Evolutionary conservation across 2,329 filamentous ascomycete genomes (phyloP).

Genomic region (Septoria linicola): DNA sequence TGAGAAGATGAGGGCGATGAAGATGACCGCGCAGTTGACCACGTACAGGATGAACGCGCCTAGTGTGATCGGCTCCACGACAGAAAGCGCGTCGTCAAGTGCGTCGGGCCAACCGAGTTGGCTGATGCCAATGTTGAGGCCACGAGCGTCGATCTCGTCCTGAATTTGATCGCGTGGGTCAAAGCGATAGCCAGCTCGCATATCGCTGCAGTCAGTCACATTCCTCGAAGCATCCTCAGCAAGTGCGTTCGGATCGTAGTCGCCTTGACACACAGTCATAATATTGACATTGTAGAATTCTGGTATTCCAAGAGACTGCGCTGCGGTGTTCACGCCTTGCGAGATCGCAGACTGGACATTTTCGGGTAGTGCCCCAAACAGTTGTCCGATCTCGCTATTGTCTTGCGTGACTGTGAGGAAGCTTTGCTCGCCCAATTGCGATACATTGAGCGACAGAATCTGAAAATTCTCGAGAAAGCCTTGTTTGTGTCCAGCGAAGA

Average conservation of each 20-base stretch:
- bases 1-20: slow-evolving; percentile 52
- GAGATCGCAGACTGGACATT: slow-evolving; percentile 43
- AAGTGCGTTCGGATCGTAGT: slow-evolving; percentile 45
- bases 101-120: slow-evolving; percentile 58
- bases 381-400: slow-evolving; percentile 11
- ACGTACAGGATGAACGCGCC: slow-evolving; percentile 61
- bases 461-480: slow-evolving; percentile 56
- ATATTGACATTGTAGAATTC: slow-evolving; percentile 63
- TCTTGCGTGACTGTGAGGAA: slow-evolving; percentile 29
- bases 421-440: slow-evolving; percentile 48
- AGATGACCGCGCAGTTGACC: slow-evolving; percentile 49
- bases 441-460: slow-evolving; percentile 60
- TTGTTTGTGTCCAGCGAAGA: slow-evolving; percentile 59
- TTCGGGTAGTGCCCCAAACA: slow-evolving; percentile 30
- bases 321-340: slow-evolving; percentile 34
- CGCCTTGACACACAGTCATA: slow-evolving; percentile 58
- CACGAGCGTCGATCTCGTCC: slow-evolving; percentile 46
- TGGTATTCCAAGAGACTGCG: slow-evolving; percentile 53
- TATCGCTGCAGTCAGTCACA: slow-evolving; percentile 56
- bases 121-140: slow-evolving; percentile 49
- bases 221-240: slow-evolving; percentile 47
- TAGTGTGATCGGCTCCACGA: slow-evolving; percentile 51
- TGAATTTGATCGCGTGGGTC: slow-evolving; percentile 54
- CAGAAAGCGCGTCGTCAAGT: slow-evolving; percentile 54
- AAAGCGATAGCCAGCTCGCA: slow-evolving; percentile 57